A percentile compares a stretch with the other conserved stretches of the same genome.
Conservation (phyloP, 345 rosid genomes). For the Citrus australasica region DNA sequence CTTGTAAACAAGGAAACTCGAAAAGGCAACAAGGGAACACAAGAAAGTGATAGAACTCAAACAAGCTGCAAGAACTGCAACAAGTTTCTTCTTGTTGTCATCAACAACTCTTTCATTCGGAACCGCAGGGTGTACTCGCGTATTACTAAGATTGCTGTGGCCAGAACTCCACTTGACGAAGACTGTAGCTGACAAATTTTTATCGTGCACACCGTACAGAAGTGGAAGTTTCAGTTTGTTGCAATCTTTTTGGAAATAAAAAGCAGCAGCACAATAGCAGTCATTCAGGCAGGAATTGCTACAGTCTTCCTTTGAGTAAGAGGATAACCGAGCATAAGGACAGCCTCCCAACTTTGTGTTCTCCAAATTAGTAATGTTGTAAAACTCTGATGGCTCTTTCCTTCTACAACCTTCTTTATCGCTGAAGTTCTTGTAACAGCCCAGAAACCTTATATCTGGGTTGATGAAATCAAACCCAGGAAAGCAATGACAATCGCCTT, state of each 20-base stretch:
- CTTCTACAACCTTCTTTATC: conserved; percentile 5
- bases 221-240: conserved; percentile 11
- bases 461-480: conserved; percentile 14
- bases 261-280: conserved; percentile 19
- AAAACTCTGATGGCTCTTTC: background rate
- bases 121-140: too few species aligned
- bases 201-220: background rate
- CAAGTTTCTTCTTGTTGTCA: background rate
- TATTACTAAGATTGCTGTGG: background rate
- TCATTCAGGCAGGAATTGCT: conserved; percentile 21
- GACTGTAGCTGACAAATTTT: background rate
- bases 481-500: conserved; percentile 7
- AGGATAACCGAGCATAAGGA: too few species aligned
- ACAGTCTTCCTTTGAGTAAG: background rate
- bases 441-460: background rate
- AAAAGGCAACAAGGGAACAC: conserved; percentile 11
- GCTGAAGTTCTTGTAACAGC: conserved; percentile 1
- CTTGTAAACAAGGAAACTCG: background rate
- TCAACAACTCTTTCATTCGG: background rate
- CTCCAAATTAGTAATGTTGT: background rate
- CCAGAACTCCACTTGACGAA: conserved; percentile 1
- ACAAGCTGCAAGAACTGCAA: conserved; percentile 4
- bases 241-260: background rate
- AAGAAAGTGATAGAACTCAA: conserved; percentile 6
- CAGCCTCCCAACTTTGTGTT: background rate